Conservation (phyloP, 257 asterid species). For the Solanum lycopersicoides region DNA sequence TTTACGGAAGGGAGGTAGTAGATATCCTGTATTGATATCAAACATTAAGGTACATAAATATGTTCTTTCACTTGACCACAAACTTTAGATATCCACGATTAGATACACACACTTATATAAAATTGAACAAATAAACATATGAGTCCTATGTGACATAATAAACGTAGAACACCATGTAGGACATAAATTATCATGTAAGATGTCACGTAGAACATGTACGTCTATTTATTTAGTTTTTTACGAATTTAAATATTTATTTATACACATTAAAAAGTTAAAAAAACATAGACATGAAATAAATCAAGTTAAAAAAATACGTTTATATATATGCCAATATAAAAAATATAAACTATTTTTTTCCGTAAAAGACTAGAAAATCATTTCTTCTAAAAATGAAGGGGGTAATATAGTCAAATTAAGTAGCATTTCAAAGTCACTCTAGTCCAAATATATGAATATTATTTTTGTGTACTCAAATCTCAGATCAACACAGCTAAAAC, state of each 20-base stretch:
- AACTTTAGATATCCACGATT: too few relatives aligned
- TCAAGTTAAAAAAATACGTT: too few relatives aligned
- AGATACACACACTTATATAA: too few relatives aligned
- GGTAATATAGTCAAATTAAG: not conserved
- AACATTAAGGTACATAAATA: too few relatives aligned
- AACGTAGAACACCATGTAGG: rapidly evolving
- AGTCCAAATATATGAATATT: not conserved
- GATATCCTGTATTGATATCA: too few relatives aligned
- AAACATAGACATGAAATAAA: too few relatives aligned
- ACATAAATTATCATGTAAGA: not conserved
- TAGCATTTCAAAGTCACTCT: not conserved
- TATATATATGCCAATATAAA: not conserved
- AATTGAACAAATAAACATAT: not conserved
- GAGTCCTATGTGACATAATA: too few relatives aligned
- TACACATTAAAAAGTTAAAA: too few relatives aligned
- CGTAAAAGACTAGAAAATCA: not conserved
- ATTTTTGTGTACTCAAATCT: not conserved
- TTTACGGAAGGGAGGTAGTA: not conserved
- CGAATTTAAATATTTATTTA: too few relatives aligned
- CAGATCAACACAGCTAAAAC: not conserved
- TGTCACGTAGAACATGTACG: not conserved
- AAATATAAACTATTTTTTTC: too few relatives aligned
- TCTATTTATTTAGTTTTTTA: too few relatives aligned
- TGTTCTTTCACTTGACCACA: not conserved
- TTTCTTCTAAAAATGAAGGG: not conserved